Base-by-base conservation (phyloP, 1,284 basidiomycete genomes). In the Inonotus obliquus region DNA sequence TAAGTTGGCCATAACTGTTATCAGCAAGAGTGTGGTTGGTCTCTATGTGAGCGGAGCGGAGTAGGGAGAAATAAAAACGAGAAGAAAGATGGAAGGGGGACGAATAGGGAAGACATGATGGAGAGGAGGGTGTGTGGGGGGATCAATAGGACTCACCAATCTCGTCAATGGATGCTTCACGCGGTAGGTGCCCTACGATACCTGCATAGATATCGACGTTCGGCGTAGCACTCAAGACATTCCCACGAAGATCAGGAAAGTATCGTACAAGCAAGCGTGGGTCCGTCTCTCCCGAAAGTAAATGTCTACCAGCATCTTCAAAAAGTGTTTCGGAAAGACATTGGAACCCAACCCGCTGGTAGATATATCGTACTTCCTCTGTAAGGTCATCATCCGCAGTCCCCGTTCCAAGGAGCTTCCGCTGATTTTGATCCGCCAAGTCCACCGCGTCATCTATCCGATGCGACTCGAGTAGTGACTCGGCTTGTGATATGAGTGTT, bases 1-100 rank as follows among this genome's bases (percentile, higher is more conserved):
- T 91, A 94, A 77, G 83, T 93, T 92, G 70, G 79, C 81, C 75
- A 82, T 81, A 83, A 94, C 91, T 94, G 77, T 67, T 48, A 81
- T 86, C 78, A 87, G 86, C 85, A 81, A 79, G 80, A 73, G 74
- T 72, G 66, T 44, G 17, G 41, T n/a, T n/a, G 17, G 17, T 7
- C 65, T 61, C 67, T 39, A 52, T 62, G 58, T 58, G 67, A 63
- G 68, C 59, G 66, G 61, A 59, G 65, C 60, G 47, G 55, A 49
- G 65, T 51, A 53, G 53, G 48, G 65, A 65, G 69, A 63, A 65
- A 65, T 66, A 64, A 68, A 68, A 67, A 62, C 61, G 54, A 25
- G 66, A 54, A 61, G 59, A 66, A 66, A 59, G 61, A 55, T 41
- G 59, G 60, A 41, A 52, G 19, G 60, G 63, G 54, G 23, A 32